phyloP scores from a whole-genome alignment of 1,284 basidiomycete genomes.

The Neotropicomus parvogracilis region DNA sequence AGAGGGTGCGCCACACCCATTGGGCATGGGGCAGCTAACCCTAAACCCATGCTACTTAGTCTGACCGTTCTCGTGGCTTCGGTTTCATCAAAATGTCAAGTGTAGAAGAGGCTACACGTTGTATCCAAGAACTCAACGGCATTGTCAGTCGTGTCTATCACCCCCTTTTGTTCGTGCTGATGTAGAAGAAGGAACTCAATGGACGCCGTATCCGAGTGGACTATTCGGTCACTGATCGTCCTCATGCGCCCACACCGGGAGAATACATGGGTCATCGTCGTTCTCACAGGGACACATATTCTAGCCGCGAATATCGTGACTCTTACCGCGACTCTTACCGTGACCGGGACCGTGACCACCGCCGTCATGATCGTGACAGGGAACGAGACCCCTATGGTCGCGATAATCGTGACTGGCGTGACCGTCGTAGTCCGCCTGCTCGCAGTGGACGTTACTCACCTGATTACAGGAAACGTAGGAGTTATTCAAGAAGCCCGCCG shows the following conservation, averaged over 20 bases:
- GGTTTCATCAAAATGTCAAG: constrained; percentile 94
- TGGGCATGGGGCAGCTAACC: constrained; percentile 6
- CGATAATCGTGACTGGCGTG: constrained; percentile 56
- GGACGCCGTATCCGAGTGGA: constrained; percentile 96
- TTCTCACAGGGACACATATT: constrained; percentile 52
- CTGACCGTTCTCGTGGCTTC: constrained; percentile 94
- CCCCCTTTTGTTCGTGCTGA: constrained; percentile 14
- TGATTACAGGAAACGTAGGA: constrained; percentile 67
- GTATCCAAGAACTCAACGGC: constrained; percentile 91
- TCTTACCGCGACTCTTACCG: constrained; percentile 50
- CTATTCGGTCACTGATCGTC: constrained; percentile 89
- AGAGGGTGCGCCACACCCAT: constrained; percentile 66
- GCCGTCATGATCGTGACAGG: constrained; percentile 49
- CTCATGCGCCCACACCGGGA: constrained; percentile 94
- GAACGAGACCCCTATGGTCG: constrained; percentile 58
- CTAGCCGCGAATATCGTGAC: constrained; percentile 43
- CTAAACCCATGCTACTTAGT: constrained; percentile 46
- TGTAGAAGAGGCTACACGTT: constrained; percentile 82
- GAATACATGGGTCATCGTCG: constrained; percentile 95
- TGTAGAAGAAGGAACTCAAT: constrained; percentile 71
- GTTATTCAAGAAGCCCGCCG: constrained; percentile 75
- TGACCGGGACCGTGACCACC: constrained; percentile 48
- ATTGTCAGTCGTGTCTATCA: constrained; percentile 54
- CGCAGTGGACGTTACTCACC: constrained; percentile 65
- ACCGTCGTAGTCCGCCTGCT: constrained; percentile 66